Conservation (phyloP, 1,284 basidiomycete genomes). For the Papiliotrema flavescens region DNA sequence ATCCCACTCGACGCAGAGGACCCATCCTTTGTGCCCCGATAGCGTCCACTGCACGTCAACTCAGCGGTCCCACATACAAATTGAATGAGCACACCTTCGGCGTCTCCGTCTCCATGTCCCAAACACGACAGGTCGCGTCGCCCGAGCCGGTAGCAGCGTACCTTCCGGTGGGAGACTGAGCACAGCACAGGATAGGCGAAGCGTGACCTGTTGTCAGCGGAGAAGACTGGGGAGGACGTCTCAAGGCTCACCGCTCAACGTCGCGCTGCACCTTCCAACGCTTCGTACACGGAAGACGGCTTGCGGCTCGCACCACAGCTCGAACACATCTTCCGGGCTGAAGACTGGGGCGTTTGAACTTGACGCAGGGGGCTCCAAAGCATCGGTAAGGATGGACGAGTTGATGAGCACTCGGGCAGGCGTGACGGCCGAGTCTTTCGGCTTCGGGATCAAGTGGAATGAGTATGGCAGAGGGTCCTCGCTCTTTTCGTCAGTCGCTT, state of each 20-base stretch:
- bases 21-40: slow-evolving; percentile 89
- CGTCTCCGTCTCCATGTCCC: slow-evolving; percentile 91
- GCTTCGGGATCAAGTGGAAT: slow-evolving; percentile 67
- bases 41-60: slow-evolving; percentile 59
- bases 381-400: slow-evolving; percentile 73
- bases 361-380: slow-evolving; percentile 59
- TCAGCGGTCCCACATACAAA: not conserved
- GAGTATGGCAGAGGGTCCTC: slow-evolving; percentile 86
- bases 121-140: slow-evolving; percentile 86
- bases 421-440: slow-evolving; percentile 31
- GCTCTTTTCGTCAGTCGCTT: slow-evolving; percentile 51
- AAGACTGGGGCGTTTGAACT: slow-evolving; percentile 49
- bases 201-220: slow-evolving; percentile 63
- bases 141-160: slow-evolving; percentile 92
- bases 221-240: not conserved
- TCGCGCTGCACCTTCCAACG: slow-evolving; percentile 88
- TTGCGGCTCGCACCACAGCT: slow-evolving; percentile 86
- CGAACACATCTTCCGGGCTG: slow-evolving; percentile 79
- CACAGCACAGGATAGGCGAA: slow-evolving; percentile 89
- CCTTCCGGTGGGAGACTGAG: slow-evolving; percentile 89
- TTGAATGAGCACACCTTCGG: slow-evolving; percentile 57
- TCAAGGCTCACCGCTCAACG: slow-evolving; percentile 65
- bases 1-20: slow-evolving; percentile 96
- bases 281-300: slow-evolving; percentile 93
- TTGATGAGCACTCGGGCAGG: slow-evolving; percentile 71